A percentile compares a stretch with the other conserved stretches of the same genome.
These are phyloP conservation scores for Coemansia sp. DNA, from an alignment of 192 early-diverging fungal genomes.

Conservation along the genomic window DNA sequence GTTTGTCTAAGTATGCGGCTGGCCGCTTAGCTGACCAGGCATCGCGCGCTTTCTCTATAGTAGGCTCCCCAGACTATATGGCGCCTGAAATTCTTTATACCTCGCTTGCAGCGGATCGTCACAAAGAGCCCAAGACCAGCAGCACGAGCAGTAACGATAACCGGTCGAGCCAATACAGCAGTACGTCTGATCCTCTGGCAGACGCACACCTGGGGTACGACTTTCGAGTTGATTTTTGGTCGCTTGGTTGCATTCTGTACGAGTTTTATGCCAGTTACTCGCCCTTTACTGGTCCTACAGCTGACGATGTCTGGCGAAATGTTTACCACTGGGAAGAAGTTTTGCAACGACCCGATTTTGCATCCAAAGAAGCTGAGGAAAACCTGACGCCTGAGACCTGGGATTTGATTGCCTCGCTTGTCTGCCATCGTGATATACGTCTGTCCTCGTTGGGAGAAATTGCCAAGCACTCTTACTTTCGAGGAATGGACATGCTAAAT, in stretches of 20 bases:
- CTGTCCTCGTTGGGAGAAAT: slow-evolving; percentile 57
- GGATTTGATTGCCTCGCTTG: slow-evolving; percentile 65
- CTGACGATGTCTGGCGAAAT: slow-evolving; percentile 80
- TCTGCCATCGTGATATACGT: slow-evolving; percentile 58
- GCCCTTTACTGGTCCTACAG: slow-evolving; percentile 67
- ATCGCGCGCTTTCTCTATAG: slow-evolving; percentile 67
- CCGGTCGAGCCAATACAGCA: slow-evolving; percentile 28
- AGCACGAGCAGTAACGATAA: slow-evolving; percentile 37
- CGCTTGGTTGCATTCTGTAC: slow-evolving; percentile 74
- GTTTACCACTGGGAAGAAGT: slow-evolving; percentile 80
- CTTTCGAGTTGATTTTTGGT: slow-evolving; percentile 73
- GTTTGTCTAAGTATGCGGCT: slow-evolving; percentile 42
- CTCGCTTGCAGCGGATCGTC: slow-evolving; percentile 39
- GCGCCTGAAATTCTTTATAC: slow-evolving; percentile 80
- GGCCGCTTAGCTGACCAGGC: slow-evolving; percentile 56
- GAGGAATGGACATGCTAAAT: slow-evolving; percentile 62
- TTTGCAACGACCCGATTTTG: slow-evolving; percentile 73
- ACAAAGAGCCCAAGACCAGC: slow-evolving; percentile 19
- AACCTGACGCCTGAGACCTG: slow-evolving; percentile 76
- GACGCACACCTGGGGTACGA: slow-evolving; percentile 60
- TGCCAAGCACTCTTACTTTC: slow-evolving; percentile 63
- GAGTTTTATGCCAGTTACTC: slow-evolving; percentile 75
- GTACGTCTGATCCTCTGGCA: slow-evolving; percentile 57
- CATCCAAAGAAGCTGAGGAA: slow-evolving; percentile 73
- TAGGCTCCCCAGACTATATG: slow-evolving; percentile 94